Evolutionary conservation across 306 rosid genomes (phyloP).

Genomic region (Casuarina cunninghamiana): DNA sequence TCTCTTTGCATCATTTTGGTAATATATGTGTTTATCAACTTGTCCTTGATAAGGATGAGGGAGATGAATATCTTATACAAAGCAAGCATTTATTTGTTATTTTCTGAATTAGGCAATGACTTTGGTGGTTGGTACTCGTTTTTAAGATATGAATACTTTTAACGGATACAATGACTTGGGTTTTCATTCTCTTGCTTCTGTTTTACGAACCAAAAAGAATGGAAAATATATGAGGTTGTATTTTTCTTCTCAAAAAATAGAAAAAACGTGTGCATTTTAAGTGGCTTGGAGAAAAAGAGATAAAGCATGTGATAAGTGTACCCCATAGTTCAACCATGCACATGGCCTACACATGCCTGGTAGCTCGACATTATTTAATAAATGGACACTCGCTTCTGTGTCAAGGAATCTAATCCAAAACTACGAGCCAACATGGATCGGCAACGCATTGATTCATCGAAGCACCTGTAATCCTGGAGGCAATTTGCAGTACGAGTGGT

Average conservation of each 20-base stretch:
- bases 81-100: too few relatives aligned
- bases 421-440: conserved; percentile 16
- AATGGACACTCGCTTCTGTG: conserved; percentile 19
- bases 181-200: too few relatives aligned
- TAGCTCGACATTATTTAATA: conserved; percentile 36
- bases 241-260: not conserved
- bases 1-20: too few relatives aligned
- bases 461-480: not conserved
- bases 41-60: too few relatives aligned
- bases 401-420: conserved; percentile 28
- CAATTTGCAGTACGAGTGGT: conserved; percentile 16
- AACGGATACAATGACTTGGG: too few relatives aligned
- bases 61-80: too few relatives aligned
- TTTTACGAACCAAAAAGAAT: not conserved
- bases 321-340: conserved; percentile 34
- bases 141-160: too few relatives aligned
- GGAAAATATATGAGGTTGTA: not conserved
- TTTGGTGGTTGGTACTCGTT: too few relatives aligned
- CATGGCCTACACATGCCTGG: conserved; percentile 54
- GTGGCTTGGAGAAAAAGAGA: not conserved
- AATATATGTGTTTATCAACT: too few relatives aligned
- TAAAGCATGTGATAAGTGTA: not conserved
- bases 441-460: not conserved
- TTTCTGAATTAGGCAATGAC: too few relatives aligned
- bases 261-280: not conserved